Percentiles rank a stretch among this genome's conserved stretches.
These are phyloP conservation scores for Podospora fimiseda DNA, from an alignment of 495 filamentous ascomycete species.

Conservation along the genomic window DNA sequence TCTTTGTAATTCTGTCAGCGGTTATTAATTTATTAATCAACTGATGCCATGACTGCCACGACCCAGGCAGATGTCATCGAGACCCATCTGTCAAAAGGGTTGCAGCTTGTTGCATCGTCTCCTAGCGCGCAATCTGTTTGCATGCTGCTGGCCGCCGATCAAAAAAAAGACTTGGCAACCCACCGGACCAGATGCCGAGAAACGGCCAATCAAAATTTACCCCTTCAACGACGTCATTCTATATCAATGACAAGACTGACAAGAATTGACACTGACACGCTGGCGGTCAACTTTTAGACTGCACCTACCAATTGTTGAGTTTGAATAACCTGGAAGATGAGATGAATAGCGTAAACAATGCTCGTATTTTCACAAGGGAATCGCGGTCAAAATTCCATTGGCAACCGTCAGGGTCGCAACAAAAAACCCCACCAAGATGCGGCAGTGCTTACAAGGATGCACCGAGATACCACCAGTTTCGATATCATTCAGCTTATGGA, in stretches of 20 bases:
- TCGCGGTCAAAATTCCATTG: background rate
- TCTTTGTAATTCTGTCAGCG: background rate
- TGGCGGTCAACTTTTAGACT: too few relatives aligned
- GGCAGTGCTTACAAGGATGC: constrained; percentile 10
- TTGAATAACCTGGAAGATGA: too few relatives aligned
- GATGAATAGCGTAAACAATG: too few relatives aligned
- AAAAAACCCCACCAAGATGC: constrained; percentile 6
- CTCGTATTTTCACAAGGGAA: background rate
- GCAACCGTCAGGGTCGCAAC: constrained; percentile 4
- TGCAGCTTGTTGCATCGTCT: background rate
- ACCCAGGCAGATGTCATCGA: too few relatives aligned
- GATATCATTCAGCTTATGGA: constrained; percentile 4
- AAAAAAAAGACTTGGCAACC: background rate
- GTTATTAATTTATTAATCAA: too few relatives aligned
- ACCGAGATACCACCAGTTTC: background rate
- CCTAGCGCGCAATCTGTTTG: background rate
- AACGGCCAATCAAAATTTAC: background rate
- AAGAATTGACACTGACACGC: background rate
- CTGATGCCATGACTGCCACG: too few relatives aligned
- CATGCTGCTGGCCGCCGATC: too few relatives aligned
- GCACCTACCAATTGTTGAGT: too few relatives aligned
- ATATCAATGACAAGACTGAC: too few relatives aligned
- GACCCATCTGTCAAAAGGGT: too few relatives aligned
- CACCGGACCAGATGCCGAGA: background rate
- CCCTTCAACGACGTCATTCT: background rate